A percentile compares a stretch with the other conserved stretches of the same genome.
These are phyloP conservation scores for Coemansia sp. DNA, from an alignment of 192 early-diverging fungal genomes.

Conservation along the genomic window DNA sequence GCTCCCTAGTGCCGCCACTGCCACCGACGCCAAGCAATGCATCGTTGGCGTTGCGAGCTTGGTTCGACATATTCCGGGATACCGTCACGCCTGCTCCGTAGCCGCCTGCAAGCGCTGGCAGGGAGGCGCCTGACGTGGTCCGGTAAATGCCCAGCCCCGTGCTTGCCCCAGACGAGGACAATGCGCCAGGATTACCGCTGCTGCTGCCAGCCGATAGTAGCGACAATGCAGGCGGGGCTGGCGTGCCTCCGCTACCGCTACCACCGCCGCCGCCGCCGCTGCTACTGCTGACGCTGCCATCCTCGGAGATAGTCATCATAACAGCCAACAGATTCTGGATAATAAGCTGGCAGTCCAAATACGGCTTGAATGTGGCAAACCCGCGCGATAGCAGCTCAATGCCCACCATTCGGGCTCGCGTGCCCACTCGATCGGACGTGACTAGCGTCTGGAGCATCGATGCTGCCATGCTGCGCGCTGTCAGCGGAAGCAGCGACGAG, in stretches of 20 bases:
- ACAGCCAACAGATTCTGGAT: conserved; percentile 32
- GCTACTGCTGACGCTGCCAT: not conserved
- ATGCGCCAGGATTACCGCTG: conserved; percentile 1
- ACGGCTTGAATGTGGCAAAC: conserved; percentile 45
- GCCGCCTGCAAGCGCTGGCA: conserved; percentile 12
- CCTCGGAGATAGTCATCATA: conserved; percentile 33
- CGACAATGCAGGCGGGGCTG: conserved; percentile 1
- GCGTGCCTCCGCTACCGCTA: not conserved
- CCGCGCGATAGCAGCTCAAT: conserved; percentile 53
- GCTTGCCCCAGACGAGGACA: conserved; percentile 7
- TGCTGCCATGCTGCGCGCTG: conserved; percentile 51
- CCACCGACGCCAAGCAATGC: not conserved
- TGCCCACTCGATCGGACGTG: conserved; percentile 8
- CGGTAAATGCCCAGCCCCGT: conserved; percentile 14
- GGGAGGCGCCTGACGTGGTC: conserved; percentile 26
- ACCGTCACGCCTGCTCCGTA: conserved; percentile 1
- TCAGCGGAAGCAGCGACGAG: conserved; percentile 45
- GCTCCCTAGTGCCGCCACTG: not conserved
- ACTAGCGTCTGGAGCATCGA: conserved; percentile 46
- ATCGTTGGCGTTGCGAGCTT: not conserved
- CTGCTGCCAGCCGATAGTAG: not conserved
- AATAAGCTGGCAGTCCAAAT: conserved; percentile 45
- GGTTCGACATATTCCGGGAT: conserved; percentile 9
- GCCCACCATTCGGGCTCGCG: conserved; percentile 31
- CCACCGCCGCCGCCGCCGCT: not conserved